These are phyloP conservation scores for Polychaeton citri DNA, from an alignment of 2,329 filamentous ascomycete genomes.

Conservation along the genomic window DNA sequence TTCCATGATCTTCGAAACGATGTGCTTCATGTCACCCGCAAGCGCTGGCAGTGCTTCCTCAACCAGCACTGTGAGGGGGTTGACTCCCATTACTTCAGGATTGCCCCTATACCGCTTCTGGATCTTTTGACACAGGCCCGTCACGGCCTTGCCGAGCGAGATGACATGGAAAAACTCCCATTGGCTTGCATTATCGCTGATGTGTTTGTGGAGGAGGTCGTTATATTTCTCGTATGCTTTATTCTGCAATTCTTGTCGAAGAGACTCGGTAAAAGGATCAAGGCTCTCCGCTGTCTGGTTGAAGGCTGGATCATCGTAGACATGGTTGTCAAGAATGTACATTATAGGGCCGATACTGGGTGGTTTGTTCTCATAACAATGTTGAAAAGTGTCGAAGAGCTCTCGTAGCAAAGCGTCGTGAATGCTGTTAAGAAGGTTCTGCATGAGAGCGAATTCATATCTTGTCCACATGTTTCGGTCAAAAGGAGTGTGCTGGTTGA, in stretches of 20 bases:
- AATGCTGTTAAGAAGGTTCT: conserved; percentile 58
- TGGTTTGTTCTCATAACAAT: conserved; percentile 79
- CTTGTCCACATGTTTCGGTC: conserved; percentile 39
- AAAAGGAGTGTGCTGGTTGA: conserved; percentile 28
- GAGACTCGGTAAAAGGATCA: conserved; percentile 56
- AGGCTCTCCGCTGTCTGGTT: conserved; percentile 55
- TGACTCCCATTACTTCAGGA: conserved; percentile 71
- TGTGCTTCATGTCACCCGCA: conserved; percentile 74
- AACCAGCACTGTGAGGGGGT: conserved; percentile 57
- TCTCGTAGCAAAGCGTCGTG: conserved; percentile 77
- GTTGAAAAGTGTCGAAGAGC: conserved; percentile 73
- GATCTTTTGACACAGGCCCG: conserved; percentile 74
- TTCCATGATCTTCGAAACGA: conserved; percentile 69
- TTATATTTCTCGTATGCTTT: conserved; percentile 72
- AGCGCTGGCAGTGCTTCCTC: conserved; percentile 79
- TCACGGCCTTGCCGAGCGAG: conserved; percentile 71
- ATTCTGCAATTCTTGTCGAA: conserved; percentile 58
- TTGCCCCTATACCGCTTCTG: conserved; percentile 85
- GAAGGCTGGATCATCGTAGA: conserved; percentile 67
- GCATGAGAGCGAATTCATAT: conserved; percentile 45
- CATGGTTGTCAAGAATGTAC: conserved; percentile 68
- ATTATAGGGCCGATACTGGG: conserved; percentile 69
- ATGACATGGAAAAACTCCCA: conserved; percentile 92
- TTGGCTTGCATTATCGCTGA: conserved; percentile 65
- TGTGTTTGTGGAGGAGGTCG: conserved; percentile 61